Conservation (phyloP, 495 filamentous ascomycete species). For the Hypoxylon lenormandii region DNA sequence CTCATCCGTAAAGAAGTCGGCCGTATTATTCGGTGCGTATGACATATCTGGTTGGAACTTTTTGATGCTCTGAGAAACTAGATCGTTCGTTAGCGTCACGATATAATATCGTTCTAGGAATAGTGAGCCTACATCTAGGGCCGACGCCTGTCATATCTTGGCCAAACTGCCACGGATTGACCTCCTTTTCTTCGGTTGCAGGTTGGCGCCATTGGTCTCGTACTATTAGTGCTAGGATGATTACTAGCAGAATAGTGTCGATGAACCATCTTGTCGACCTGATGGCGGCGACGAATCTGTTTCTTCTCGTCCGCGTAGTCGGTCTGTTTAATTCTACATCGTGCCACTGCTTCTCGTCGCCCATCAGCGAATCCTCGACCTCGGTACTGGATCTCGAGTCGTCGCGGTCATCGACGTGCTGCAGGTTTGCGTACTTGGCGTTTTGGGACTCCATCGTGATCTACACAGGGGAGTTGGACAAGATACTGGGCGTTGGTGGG, state of each 20-base stretch:
- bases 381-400: slow-evolving; percentile 57
- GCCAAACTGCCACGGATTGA: slow-evolving; percentile 55
- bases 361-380: slow-evolving; percentile 57
- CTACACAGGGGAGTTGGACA: slow-evolving; percentile 26
- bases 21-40: slow-evolving; percentile 61
- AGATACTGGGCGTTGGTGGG: not conserved
- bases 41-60: slow-evolving; percentile 58
- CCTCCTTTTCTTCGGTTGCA: slow-evolving; percentile 30
- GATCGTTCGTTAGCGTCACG: slow-evolving; percentile 1
- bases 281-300: slow-evolving; percentile 29
- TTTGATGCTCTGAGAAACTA: slow-evolving; percentile 58
- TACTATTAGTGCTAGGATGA: slow-evolving; percentile 51
- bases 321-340: slow-evolving; percentile 45
- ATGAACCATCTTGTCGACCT: slow-evolving; percentile 52
- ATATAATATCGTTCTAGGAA: slow-evolving; percentile 9
- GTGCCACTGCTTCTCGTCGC: slow-evolving; percentile 56
- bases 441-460: slow-evolving; percentile 55
- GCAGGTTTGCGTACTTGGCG: slow-evolving; percentile 49
- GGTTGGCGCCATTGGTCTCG: slow-evolving; percentile 49
- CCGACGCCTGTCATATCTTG: slow-evolving; percentile 59
- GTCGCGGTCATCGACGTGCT: slow-evolving; percentile 49
- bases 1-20: slow-evolving; percentile 60
- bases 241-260: slow-evolving; percentile 52
- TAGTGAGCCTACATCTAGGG: slow-evolving; percentile 40
- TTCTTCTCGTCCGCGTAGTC: slow-evolving; percentile 28